These are phyloP conservation scores for Xylaria palmicola DNA, from an alignment of 495 filamentous ascomycete species.

Conservation along the genomic window DNA sequence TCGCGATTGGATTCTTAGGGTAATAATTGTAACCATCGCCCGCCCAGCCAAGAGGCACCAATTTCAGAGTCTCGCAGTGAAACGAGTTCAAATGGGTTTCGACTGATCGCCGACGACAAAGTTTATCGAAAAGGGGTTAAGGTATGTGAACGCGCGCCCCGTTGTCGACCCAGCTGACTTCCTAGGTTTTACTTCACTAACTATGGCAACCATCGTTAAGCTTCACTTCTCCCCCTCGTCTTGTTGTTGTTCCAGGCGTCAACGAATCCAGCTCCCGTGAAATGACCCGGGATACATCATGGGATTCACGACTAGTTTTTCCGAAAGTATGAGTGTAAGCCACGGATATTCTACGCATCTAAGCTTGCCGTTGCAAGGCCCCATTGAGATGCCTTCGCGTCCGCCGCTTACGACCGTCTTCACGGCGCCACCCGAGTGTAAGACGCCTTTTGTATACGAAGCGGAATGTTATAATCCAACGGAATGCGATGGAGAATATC, in stretches of 20 bases:
- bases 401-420: conserved; percentile 1
- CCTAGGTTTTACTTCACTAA: neutral
- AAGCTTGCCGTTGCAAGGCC: neutral
- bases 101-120: neutral
- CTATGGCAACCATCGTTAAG: neutral
- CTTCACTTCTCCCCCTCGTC: neutral
- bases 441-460: neutral
- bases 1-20: neutral
- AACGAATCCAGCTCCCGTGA: neutral
- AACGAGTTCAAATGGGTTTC: conserved; percentile 9
- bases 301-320: neutral
- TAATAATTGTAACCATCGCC: neutral
- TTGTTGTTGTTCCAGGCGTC: neutral
- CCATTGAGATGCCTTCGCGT: neutral
- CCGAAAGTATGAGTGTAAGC: neutral
- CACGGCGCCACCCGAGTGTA: neutral
- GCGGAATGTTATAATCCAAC: neutral
- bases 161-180: neutral
- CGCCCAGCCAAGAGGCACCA: neutral
- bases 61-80: neutral
- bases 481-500: neutral
- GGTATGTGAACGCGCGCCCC: neutral
- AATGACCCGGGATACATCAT: conserved; percentile 1
- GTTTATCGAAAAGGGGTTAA: neutral
- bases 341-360: neutral